These are phyloP conservation scores for Colletotrichum sp. DNA, from an alignment of 2,329 filamentous ascomycete species.

Conservation along the genomic window DNA sequence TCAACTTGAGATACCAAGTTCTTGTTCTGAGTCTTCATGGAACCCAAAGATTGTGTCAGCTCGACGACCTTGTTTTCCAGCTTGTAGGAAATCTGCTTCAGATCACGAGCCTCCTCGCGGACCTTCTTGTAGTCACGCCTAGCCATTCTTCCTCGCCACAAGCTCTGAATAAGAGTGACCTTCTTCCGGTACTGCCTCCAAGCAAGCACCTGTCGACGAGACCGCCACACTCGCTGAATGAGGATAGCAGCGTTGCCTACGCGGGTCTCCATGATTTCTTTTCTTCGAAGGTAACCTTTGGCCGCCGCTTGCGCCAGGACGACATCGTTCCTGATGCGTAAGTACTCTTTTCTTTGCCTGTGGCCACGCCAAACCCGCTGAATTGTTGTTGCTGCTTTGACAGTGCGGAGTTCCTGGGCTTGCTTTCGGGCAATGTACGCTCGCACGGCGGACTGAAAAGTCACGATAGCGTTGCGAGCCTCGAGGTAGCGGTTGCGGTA, in stretches of 20 bases:
- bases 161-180: conserved; percentile 85
- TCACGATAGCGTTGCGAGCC: conserved; percentile 79
- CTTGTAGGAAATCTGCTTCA: conserved; percentile 99
- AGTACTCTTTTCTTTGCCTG: conserved; percentile 84
- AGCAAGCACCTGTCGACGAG: conserved; percentile 74
- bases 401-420: conserved; percentile 80
- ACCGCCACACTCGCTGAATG: conserved; percentile 91
- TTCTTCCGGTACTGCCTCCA: conserved; percentile 93
- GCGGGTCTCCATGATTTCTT: conserved; percentile 91
- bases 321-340: conserved; percentile 80
- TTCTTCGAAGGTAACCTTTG: conserved; percentile 90
- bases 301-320: conserved; percentile 87
- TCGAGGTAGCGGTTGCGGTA: conserved; percentile 92
- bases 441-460: conserved; percentile 78
- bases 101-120: conserved; percentile 93
- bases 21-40: conserved; percentile 96
- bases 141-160: conserved; percentile 87
- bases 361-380: conserved; percentile 94
- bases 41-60: conserved; percentile 89
- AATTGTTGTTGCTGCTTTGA: conserved; percentile 91
- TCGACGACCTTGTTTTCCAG: conserved; percentile 99
- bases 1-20: conserved; percentile 85
- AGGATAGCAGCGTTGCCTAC: conserved; percentile 88
- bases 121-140: conserved; percentile 86
- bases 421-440: conserved; percentile 79